Percentiles rank a stretch among this genome's conserved stretches.
Evolutionary conservation across 176 grass and related monocot species (phyloP).

Genomic region (Oryza meyeriana): DNA sequence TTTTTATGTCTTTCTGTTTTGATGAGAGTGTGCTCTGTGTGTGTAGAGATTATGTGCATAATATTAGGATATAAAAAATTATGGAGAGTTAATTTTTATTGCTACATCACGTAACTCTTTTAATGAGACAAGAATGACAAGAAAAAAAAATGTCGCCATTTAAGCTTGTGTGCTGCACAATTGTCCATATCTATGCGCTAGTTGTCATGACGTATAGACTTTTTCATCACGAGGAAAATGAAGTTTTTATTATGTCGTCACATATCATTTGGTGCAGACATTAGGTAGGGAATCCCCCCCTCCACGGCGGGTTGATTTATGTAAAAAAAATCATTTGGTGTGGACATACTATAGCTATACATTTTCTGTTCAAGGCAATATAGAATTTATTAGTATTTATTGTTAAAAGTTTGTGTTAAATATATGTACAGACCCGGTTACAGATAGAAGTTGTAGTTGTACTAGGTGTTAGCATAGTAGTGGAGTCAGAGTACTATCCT

Average conservation of each 20-base stretch:
- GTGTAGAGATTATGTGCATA: too few species aligned
- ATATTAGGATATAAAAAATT: neutral
- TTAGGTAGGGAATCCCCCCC: neutral
- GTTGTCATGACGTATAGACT: neutral
- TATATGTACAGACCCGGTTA: too few species aligned
- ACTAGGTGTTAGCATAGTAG: too few species aligned
- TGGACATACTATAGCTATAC: neutral
- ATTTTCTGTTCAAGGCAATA: neutral
- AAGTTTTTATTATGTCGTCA: neutral
- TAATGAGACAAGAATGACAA: neutral
- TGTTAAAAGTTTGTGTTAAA: too few species aligned
- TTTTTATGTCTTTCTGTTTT: accelerated
- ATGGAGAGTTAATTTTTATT: neutral
- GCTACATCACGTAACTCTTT: neutral
- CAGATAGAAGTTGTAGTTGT: too few species aligned
- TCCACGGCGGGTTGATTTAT: neutral
- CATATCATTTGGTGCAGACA: neutral
- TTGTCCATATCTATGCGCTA: neutral
- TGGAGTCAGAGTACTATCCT: too few species aligned
- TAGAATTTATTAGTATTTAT: neutral
- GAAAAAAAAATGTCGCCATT: neutral
- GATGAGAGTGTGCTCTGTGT: neutral
- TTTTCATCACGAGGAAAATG: neutral
- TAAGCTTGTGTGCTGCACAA: neutral
- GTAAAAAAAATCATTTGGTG: neutral